phyloP scores from a whole-genome alignment of 73 alveolate species.

The Uronychia setigera region DNA sequence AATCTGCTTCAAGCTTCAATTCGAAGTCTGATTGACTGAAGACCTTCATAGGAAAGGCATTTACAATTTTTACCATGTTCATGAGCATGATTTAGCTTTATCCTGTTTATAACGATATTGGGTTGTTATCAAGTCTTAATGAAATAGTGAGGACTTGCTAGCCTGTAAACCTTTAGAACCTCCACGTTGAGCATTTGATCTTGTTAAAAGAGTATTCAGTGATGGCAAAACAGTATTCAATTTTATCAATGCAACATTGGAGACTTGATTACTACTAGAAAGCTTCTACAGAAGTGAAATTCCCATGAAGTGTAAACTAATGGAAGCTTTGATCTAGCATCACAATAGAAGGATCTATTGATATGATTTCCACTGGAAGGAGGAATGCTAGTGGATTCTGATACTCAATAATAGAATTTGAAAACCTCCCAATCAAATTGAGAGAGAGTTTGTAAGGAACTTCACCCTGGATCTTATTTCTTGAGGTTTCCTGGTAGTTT shows the following conservation, averaged over 20 bases:
- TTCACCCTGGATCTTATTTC: neutral
- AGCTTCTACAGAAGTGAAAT: neutral
- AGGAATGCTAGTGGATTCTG: neutral
- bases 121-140: neutral
- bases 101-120: neutral
- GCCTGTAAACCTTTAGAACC: neutral
- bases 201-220: neutral
- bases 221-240: neutral
- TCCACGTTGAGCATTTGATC: neutral
- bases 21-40: neutral
- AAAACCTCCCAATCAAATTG: too few species aligned
- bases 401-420: neutral
- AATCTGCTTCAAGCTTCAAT: neutral
- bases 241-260: neutral
- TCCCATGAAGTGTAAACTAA: neutral
- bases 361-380: neutral
- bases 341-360: neutral
- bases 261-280: neutral
- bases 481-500: neutral
- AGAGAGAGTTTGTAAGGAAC: neutral
- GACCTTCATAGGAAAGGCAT: neutral
- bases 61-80: neutral
- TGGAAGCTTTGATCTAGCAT: neutral
- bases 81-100: neutral
- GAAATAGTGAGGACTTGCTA: neutral